These are phyloP conservation scores for Schizosaccharomyces versatilis DNA, from an alignment of 1,139 yeast genomes.

Conservation along the genomic window DNA sequence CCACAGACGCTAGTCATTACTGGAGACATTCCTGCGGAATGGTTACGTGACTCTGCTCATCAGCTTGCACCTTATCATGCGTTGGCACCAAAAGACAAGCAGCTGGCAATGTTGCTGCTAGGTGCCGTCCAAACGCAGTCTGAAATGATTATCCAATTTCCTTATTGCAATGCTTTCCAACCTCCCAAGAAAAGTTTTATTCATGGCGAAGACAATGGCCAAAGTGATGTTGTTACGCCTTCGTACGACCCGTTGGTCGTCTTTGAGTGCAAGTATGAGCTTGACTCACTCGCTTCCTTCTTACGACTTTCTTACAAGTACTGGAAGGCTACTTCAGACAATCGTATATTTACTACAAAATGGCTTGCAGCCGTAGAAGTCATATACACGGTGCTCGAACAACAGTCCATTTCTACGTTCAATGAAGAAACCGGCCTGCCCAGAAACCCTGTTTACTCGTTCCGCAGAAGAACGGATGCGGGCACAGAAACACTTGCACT, in stretches of 20 bases:
- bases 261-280: constrained; percentile 76
- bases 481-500: constrained; percentile 61
- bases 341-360: constrained; percentile 27
- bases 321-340: constrained; percentile 29
- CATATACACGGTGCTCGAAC: constrained; percentile 30
- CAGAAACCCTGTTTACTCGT: constrained; percentile 33
- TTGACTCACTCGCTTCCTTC: constrained; percentile 70
- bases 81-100: constrained; percentile 30
- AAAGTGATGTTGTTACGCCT: constrained; percentile 47
- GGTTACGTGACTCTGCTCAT: constrained; percentile 69
- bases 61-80: constrained; percentile 60
- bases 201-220: constrained; percentile 26
- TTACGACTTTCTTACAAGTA: constrained; percentile 55
- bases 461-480: constrained; percentile 45
- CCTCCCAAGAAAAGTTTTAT: constrained; percentile 26
- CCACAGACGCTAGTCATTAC: constrained; percentile 55
- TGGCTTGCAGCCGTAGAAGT: constrained; percentile 44
- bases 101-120: constrained; percentile 30
- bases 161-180: constrained; percentile 9
- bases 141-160: constrained; percentile 1
- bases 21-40: constrained; percentile 59
- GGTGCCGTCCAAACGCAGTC: constrained; percentile 77
- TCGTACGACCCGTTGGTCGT: constrained; percentile 47
- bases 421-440: constrained; percentile 30
- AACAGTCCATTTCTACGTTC: constrained; percentile 47